Base-by-base conservation (phyloP, 2,329 filamentous ascomycete species). In the Dryadomyces sulphureus region DNA sequence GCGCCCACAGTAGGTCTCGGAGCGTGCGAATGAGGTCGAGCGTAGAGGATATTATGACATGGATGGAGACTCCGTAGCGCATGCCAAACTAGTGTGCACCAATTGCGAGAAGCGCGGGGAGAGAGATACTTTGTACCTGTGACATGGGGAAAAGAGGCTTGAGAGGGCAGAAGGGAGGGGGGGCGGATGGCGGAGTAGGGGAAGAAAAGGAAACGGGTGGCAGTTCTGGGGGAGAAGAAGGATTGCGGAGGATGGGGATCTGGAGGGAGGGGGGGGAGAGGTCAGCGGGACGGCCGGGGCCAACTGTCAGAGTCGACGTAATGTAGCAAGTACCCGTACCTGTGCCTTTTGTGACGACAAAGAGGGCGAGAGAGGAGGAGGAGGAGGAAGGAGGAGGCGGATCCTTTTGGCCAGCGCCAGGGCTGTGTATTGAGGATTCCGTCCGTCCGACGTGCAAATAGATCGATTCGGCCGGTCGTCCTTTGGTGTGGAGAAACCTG, bases 381-480 rank as follows among this genome's bases (percentile, higher is more conserved):
- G 34, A 24, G 25, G 25, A 32, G 16, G 34, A 20, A 22, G 32
- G 7, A 30, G 25, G 24, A 32, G 27, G 40, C 40, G 40, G 40
- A 41, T 41, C 40, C 40, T 30, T 27, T 1, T 25, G 19, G 40
- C 27, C 27, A 32, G 27, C 6, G 27, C 27, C 30, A 21, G 17
- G 19, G 12, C 14, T 9, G 16, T 7, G 7, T n/a, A 8, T 27
- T 9, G 9, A 16, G 4, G 41, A 48, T 50, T 52, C 50, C 50
- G 50, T 52, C 50, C 49, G 50, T 48, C 50, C 50, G 50, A 51
- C 47, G 47, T 48, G 40, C 40, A 35, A 41, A 48, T 38, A 38
- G 39, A 16, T 19, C 34, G 12, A n/a, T n/a, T n/a, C n/a, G n/a
- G n/a, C n/a, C n/a, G n/a, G n/a, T n/a, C n/a, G n/a, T n/a, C n/a